Conservation (phyloP, 1,284 basidiomycete genomes). For the Cutaneotrichosporon dermatis region DNA sequence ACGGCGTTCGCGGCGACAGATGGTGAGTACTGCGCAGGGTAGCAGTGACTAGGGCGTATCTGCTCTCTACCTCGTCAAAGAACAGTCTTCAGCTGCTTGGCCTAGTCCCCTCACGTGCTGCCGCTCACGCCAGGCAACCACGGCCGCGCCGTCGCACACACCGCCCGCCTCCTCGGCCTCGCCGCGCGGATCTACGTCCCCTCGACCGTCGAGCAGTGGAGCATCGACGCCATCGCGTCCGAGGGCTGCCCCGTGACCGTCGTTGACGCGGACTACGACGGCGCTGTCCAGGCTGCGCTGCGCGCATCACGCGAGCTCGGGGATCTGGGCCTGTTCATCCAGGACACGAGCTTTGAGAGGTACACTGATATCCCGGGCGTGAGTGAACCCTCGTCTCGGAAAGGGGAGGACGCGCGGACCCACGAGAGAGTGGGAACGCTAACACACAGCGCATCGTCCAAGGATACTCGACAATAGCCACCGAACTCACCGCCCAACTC, state of each 20-base stretch:
- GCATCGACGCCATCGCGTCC: slow-evolving; percentile 10
- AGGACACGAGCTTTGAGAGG: slow-evolving; percentile 18
- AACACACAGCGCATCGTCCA: slow-evolving; percentile 5
- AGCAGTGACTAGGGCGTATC: no score
- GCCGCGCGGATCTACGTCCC: slow-evolving; percentile 14
- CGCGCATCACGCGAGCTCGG: slow-evolving; percentile 2
- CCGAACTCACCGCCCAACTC: neutral
- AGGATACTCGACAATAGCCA: slow-evolving; percentile 18
- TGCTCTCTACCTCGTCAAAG: no score
- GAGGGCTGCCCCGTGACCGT: slow-evolving; percentile 11
- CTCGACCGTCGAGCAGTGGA: slow-evolving; percentile 16
- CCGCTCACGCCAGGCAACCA: slow-evolving; percentile 16
- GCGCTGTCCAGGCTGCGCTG: slow-evolving; percentile 4
- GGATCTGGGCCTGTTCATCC: slow-evolving; percentile 8
- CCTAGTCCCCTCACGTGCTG: no score
- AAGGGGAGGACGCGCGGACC: neutral
- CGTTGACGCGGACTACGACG: slow-evolving; percentile 17
- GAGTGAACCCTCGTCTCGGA: neutral
- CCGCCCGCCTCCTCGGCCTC: slow-evolving; percentile 10
- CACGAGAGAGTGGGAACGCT: no score
- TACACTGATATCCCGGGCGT: slow-evolving; percentile 12
- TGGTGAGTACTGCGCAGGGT: slow-evolving; percentile 3
- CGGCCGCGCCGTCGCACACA: slow-evolving; percentile 17
- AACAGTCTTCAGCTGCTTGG: no score
- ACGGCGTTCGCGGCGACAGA: slow-evolving; percentile 17